These are phyloP conservation scores for Penicillium freii DNA, from an alignment of 2,329 filamentous ascomycete species.

Conservation along the genomic window DNA sequence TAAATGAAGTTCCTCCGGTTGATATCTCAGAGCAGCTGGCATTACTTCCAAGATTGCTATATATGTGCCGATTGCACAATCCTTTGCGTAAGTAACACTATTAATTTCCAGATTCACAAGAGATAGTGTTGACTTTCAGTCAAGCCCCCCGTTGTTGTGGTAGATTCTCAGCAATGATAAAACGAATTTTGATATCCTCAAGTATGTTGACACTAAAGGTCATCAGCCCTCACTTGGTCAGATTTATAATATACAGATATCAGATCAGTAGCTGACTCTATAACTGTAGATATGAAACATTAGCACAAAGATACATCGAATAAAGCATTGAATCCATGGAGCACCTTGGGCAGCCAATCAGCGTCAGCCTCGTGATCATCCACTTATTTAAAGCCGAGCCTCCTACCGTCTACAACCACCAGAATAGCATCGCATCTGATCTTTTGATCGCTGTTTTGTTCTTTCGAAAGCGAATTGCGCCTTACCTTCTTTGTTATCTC, in stretches of 20 bases:
- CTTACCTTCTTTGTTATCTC: not conserved
- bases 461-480: not conserved
- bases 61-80: not conserved
- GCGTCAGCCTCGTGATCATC: not conserved
- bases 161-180: not conserved
- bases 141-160: not conserved
- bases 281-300: not conserved
- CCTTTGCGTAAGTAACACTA: too few relatives aligned
- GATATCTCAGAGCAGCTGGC: not conserved
- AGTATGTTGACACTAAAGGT: not conserved
- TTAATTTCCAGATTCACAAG: not conserved
- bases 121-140: not conserved
- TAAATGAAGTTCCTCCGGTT: not conserved
- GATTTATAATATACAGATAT: not conserved
- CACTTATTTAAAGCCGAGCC: conserved; percentile 1
- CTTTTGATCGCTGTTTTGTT: not conserved
- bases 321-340: not conserved
- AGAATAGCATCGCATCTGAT: not conserved
- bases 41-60: not conserved
- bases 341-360: not conserved
- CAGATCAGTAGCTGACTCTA: not conserved
- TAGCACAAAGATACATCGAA: not conserved
- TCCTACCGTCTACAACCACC: not conserved
- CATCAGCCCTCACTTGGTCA: not conserved
- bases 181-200: not conserved